Evolutionary conservation across 2,329 filamentous ascomycete genomes (phyloP).

Genomic region (Epichloe elymi): DNA sequence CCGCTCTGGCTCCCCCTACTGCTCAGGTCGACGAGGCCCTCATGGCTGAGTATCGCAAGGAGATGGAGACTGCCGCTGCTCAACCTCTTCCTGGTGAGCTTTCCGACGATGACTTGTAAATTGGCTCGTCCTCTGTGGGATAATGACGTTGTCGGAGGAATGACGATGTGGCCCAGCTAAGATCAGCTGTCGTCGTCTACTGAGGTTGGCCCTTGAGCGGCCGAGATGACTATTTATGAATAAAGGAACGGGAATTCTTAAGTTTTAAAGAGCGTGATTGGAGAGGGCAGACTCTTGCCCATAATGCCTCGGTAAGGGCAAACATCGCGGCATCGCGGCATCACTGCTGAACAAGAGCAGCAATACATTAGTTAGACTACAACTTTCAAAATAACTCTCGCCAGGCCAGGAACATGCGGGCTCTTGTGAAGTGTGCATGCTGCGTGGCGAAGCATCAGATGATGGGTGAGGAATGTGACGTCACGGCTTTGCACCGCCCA

Average conservation of each 20-base stretch:
- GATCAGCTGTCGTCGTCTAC: constrained; percentile 7
- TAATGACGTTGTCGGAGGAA: constrained; percentile 9
- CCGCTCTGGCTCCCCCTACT: constrained; percentile 87
- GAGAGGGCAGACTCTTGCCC: constrained; percentile 18
- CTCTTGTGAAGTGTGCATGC: background rate
- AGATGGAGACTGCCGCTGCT: constrained; percentile 70
- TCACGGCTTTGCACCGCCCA: too few relatives aligned
- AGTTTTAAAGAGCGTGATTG: constrained; percentile 25
- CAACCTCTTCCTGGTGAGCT: constrained; percentile 93
- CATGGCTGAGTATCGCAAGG: constrained; percentile 69
- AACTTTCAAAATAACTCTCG: constrained; percentile 17
- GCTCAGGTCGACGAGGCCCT: constrained; percentile 77
- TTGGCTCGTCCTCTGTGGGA: constrained; percentile 13
- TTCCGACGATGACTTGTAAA: constrained; percentile 57
- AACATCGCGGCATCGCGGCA: constrained; percentile 19
- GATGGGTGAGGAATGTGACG: background rate
- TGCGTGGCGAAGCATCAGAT: background rate
- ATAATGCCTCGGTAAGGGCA: constrained; percentile 18
- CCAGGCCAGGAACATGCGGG: constrained; percentile 4
- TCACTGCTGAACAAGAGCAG: constrained; percentile 17
- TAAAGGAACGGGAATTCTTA: constrained; percentile 19
- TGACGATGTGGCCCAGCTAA: constrained; percentile 13
- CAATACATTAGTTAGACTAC: constrained; percentile 24
- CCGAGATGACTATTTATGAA: constrained; percentile 26
- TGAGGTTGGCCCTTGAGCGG: constrained; percentile 19